Percentiles rank a stretch among this genome's conserved stretches.
Evolutionary conservation across 805 yeast genomes (phyloP).

Genomic region (Candida tammaniensis): DNA sequence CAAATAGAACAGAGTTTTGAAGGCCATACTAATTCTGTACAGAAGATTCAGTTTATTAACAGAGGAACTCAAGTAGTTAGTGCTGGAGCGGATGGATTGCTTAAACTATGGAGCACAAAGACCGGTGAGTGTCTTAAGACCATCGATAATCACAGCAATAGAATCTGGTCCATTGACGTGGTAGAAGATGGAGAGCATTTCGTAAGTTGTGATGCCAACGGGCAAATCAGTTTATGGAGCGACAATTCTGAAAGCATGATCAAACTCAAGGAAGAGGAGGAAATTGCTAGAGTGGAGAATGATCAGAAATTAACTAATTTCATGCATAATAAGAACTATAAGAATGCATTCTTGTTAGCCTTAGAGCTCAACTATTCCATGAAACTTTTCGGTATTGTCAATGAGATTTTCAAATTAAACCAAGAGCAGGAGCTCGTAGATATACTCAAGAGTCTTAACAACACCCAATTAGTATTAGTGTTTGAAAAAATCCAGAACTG

Average conservation of each 20-base stretch:
- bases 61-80: constrained; percentile 66
- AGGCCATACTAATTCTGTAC: constrained; percentile 92
- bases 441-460: constrained; percentile 54
- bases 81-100: constrained; percentile 92
- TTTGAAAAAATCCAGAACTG: constrained; percentile 85
- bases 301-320: constrained; percentile 84
- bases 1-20: constrained; percentile 80
- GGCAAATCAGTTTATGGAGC: constrained; percentile 83
- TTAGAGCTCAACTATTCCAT: constrained; percentile 86
- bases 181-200: constrained; percentile 66
- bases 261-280: constrained; percentile 49
- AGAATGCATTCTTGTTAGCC: constrained; percentile 82
- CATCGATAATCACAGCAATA: constrained; percentile 85
- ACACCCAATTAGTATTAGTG: constrained; percentile 57
- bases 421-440: constrained; percentile 59
- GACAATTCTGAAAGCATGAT: constrained; percentile 79
- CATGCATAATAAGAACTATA: constrained; percentile 74
- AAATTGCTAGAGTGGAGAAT: constrained; percentile 66
- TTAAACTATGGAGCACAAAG: constrained; percentile 83
- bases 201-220: constrained; percentile 93
- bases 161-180: constrained; percentile 86
- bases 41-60: constrained; percentile 70
- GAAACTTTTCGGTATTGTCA: constrained; percentile 76
- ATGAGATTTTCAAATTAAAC: constrained; percentile 52
- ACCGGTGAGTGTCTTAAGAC: constrained; percentile 78